Conservation (phyloP, 108 stramenopile species). For the Nitzschia sp. region DNA sequence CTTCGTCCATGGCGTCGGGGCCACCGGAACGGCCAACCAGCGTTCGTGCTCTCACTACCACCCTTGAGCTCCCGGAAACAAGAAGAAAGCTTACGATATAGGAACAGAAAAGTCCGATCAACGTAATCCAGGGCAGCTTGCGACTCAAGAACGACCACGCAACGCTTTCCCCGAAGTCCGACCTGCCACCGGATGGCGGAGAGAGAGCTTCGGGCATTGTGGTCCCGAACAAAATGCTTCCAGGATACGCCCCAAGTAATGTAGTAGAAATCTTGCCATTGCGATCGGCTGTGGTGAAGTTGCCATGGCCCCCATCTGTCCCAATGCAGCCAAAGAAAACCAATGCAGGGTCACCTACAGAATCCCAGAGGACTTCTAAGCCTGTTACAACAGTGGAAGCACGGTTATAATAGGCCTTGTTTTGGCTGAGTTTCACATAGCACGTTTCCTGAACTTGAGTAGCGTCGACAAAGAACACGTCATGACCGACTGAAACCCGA, state of each 20-base stretch:
- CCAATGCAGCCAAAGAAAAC: constrained; percentile 23
- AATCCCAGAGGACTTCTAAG: constrained; percentile 18
- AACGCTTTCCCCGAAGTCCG: no score
- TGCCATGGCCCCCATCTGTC: background rate
- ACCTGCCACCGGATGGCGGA: no score
- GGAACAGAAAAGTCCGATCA: no score
- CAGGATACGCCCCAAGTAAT: constrained; percentile 15
- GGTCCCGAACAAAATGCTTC: constrained; percentile 1
- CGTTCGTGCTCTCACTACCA: no score
- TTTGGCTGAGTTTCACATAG: background rate
- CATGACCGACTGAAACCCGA: background rate
- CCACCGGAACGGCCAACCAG: no score
- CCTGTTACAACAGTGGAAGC: constrained; percentile 5
- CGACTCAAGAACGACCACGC: no score
- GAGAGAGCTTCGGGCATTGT: background rate
- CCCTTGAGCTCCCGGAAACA: no score
- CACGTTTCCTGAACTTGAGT: constrained; percentile 5
- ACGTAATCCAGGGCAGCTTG: no score
- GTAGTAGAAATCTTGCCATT: background rate
- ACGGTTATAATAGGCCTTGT: background rate
- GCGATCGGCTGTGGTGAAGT: constrained; percentile 9
- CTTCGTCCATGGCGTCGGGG: no score
- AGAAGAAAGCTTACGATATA: no score
- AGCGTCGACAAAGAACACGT: background rate
- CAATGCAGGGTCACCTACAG: constrained; percentile 2